Evolutionary conservation across 78 protist genomes (phyloP), one percentile per base, ranked within the genome.

Genomic region (Acrasis kona): DNA sequence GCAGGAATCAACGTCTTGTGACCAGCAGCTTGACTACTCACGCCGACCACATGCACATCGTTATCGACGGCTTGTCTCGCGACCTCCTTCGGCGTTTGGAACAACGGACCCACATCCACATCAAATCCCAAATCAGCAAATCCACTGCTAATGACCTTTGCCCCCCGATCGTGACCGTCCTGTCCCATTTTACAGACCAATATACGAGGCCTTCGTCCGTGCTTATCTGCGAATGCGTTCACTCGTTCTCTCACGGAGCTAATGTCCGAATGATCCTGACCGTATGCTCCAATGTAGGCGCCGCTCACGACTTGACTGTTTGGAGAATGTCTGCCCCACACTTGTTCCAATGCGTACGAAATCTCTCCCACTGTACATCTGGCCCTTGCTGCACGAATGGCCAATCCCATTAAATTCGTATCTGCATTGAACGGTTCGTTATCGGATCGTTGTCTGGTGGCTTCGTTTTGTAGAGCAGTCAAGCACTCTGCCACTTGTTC

Each of bases 101-200:
- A 92, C 6, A 92, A 88, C 28, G 97, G 93, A 3, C 96, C 96
- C 10, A 96, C 71, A 61, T 96, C 99, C 5, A 93, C 94, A 58
- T 96, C 99, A 67, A 92, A 96, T 61, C 99, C 99, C 2, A 96
- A 74, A 74, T 95, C 98, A 10, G 98, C 90, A 73, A 96, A 93
- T 7, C 94, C 96, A n/a, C 92, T 83, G 27, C 97, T 97, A 37
- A 96, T 80, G 31, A 93, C 99, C 72, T 93, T 93, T 10, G 97
- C 97, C 36, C 99, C 99, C 7, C 99, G 79, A 65, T 96, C 99
- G 76, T 96, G 99, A 2, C 99, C 99, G 41, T 96, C 99, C 81
- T 93, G 95, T 41, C 98, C 98, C 93, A 96, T 89, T 78, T 96
- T 94, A 5, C 95, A 96, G 6, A 95, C 84, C 9, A 95, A 74